Evolutionary conservation across 805 yeast species (phyloP), one percentile per base, ranked within the genome.

Genomic region (Sugiyamaella mastotermitis): DNA sequence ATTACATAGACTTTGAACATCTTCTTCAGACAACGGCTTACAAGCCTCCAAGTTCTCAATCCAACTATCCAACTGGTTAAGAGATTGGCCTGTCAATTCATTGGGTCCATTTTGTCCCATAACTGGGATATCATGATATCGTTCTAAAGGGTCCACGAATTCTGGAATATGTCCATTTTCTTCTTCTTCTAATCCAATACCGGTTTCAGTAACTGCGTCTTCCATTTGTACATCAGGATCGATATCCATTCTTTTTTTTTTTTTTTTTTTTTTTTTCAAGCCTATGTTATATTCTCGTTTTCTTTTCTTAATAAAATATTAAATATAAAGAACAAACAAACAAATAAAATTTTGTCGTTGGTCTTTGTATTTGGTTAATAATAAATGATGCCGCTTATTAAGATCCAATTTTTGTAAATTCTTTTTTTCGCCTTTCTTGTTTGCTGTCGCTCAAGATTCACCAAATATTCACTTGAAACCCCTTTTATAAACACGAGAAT

Each of bases 1-100:
- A 46, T 76, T 78, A 60, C 97, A 87, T 49, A 87, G 68, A 58
- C 74, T 72, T 50, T 79, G 78, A 22, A 87, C 92, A 45, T 84
- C 86, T 31, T 76, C 79, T 63, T 87, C 95, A 27, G 78, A 66
- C 44, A 87, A 67, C 10, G 47, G 49, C 5, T 26, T 34, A 38
- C 48, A 46, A 4, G 28, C 31, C 20, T 38, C 29, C 50, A 88
- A 67, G 55, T 78, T 82, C 51, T 81, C 94, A 50, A 88, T 82
- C 97, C 97, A 88, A 50, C 74, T 78, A 54, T 88, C 97, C 55
- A 88, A 69, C 57, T 84, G 86, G 50, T 74, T 71, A 44, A 80
- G 71, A 47, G 68, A 73, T 33, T 71, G 57, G 3, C 62, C 40
- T 31, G 68, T 61, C 32, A 69, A 51, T 42, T 63, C 62, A 25